These are phyloP conservation scores for Trichoderma pleuroti DNA, from an alignment of 2,329 filamentous ascomycete genomes.

Conservation along the genomic window DNA sequence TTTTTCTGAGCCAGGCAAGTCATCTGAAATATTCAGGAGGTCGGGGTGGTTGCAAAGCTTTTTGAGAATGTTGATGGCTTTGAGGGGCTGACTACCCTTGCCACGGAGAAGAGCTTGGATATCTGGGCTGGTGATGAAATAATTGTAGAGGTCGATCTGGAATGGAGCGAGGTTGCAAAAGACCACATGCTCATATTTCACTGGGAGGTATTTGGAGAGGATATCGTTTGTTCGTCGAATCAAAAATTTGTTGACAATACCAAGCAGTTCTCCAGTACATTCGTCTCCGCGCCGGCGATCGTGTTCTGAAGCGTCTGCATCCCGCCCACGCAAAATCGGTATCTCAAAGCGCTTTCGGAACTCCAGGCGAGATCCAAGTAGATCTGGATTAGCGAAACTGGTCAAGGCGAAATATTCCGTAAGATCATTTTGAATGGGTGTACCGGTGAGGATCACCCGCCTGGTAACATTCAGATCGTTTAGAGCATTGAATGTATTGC, in stretches of 20 bases:
- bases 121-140: constrained; percentile 93
- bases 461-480: constrained; percentile 87
- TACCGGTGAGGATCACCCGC: constrained; percentile 92
- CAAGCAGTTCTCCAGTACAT: constrained; percentile 74
- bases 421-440: constrained; percentile 97
- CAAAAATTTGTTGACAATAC: constrained; percentile 94
- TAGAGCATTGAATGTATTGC: constrained; percentile 87
- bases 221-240: constrained; percentile 98
- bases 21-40: constrained; percentile 74
- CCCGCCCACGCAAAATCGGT: constrained; percentile 85
- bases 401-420: constrained; percentile 96
- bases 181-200: constrained; percentile 99
- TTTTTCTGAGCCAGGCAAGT: constrained; percentile 82
- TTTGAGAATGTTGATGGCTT: constrained; percentile 94
- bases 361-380: constrained; percentile 82
- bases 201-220: constrained; percentile 90
- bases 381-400: constrained; percentile 91
- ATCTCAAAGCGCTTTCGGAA: constrained; percentile 94
- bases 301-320: constrained; percentile 80
- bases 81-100: constrained; percentile 92
- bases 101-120: constrained; percentile 89
- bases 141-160: constrained; percentile 89
- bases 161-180: constrained; percentile 95
- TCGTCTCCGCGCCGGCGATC: constrained; percentile 82
- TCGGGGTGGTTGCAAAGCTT: constrained; percentile 99